Evolutionary conservation across 306 rosid genomes (phyloP).

Genomic region (Fragaria vesca): DNA sequence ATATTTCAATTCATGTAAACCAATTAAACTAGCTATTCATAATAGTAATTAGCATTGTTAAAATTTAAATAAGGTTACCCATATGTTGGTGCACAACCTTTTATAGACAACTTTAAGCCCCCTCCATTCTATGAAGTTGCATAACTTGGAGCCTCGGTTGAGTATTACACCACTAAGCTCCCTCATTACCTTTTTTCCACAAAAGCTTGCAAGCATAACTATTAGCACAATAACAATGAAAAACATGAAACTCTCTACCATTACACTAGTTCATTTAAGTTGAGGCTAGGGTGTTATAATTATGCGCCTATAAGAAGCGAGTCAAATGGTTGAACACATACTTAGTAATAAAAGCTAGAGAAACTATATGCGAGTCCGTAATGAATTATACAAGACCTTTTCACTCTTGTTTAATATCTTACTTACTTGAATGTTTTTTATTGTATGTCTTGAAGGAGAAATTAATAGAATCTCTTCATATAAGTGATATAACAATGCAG

Average conservation of each 20-base stretch:
- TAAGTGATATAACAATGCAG: no score
- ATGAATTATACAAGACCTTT: no score
- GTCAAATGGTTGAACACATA: not conserved
- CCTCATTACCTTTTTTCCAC: constrained; percentile 43
- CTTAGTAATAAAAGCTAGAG: not conserved
- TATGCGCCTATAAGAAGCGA: not conserved
- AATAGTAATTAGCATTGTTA: not conserved
- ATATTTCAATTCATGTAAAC: not conserved
- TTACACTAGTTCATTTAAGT: not conserved
- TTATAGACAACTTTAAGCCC: constrained; percentile 87
- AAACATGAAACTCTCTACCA: not conserved
- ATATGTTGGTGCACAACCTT: constrained; percentile 41
- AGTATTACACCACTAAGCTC: constrained; percentile 66
- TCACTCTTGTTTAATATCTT: no score
- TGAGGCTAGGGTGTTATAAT: not conserved
- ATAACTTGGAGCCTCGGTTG: constrained; percentile 66
- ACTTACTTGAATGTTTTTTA: no score
- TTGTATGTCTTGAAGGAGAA: no score
- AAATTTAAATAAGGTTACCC: not conserved
- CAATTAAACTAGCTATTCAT: not conserved
- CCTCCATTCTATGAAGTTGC: constrained; percentile 90
- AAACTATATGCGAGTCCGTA: no score
- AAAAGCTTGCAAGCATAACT: not conserved
- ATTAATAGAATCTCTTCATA: no score
- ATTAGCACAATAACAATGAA: not conserved